Evolutionary conservation across 441 rosid species (phyloP).

Genomic region (Dalechampia spathulata): DNA sequence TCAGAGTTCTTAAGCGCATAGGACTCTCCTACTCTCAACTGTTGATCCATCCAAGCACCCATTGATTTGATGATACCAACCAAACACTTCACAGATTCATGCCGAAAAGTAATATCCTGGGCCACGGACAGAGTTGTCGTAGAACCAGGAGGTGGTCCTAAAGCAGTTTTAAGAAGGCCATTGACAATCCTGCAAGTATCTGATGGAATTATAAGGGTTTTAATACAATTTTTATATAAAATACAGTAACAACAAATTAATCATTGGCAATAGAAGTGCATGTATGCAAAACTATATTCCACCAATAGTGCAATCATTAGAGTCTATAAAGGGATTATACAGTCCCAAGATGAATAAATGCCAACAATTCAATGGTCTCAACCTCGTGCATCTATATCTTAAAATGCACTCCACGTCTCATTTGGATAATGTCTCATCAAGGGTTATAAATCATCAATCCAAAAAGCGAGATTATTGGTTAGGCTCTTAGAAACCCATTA

Average conservation of each 20-base stretch:
- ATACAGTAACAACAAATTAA: conserved; percentile 4
- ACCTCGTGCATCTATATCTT: background rate
- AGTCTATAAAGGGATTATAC: background rate
- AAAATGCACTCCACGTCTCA: background rate
- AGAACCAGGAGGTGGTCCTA: conserved; percentile 95
- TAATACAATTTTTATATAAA: conserved; percentile 43
- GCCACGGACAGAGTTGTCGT: conserved; percentile 74
- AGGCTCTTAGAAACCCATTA: background rate
- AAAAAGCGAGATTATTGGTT: background rate
- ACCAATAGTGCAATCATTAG: background rate
- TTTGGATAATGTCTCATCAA: background rate
- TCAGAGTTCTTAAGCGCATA: conserved; percentile 46
- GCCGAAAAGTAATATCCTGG: conserved; percentile 88
- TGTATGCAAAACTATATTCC: background rate
- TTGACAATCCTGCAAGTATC: conserved; percentile 98
- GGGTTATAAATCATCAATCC: background rate
- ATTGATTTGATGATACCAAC: conserved; percentile 80
- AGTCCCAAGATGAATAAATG: background rate
- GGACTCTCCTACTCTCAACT: conserved; percentile 56
- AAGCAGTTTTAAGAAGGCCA: conserved; percentile 94
- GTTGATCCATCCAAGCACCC: conserved; percentile 97
- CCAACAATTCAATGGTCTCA: background rate
- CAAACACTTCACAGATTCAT: conserved; percentile 97
- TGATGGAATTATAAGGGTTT: conserved; percentile 93
- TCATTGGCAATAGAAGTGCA: background rate